Conservation (phyloP, 345 rosid genomes). For the Pistacia vera region DNA sequence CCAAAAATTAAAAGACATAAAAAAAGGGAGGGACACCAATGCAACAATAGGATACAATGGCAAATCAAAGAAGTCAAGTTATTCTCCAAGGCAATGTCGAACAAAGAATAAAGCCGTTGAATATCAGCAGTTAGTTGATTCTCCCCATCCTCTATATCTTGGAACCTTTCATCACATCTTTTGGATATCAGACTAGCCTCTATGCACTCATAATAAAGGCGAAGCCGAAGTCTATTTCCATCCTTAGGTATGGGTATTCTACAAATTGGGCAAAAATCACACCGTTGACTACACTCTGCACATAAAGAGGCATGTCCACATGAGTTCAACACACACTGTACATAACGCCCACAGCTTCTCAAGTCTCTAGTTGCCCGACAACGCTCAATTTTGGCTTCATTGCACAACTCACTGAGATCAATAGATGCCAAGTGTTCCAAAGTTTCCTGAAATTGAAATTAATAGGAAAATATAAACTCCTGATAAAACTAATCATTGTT, state of each 20-base stretch:
- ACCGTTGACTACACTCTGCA: conserved; percentile 76
- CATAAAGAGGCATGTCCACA: conserved; percentile 97
- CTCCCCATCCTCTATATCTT: conserved; percentile 60
- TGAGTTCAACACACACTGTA: conserved; percentile 60
- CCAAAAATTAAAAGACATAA: neutral
- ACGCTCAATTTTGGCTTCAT: conserved; percentile 82
- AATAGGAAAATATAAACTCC: conserved; percentile 9
- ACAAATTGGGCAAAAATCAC: conserved; percentile 92
- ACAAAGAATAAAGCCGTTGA: conserved; percentile 81
- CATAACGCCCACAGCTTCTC: conserved; percentile 83
- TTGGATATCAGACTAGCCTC: conserved; percentile 81
- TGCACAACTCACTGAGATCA: conserved; percentile 71
- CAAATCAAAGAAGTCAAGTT: conserved; percentile 82
- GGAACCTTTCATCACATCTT: conserved; percentile 56
- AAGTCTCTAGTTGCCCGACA: conserved; percentile 97
- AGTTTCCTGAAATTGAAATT: conserved; percentile 69
- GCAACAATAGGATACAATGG: conserved; percentile 77
- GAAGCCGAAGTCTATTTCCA: conserved; percentile 48
- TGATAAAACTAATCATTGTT: neutral
- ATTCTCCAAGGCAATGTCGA: conserved; percentile 89
- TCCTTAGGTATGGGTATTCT: conserved; percentile 50
- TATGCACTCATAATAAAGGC: conserved; percentile 80
- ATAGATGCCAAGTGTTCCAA: conserved; percentile 74
- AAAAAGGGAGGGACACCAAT: neutral
- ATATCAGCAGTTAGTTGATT: conserved; percentile 66